These are phyloP conservation scores for Allantophomopsis lycopodina DNA, from an alignment of 2,329 filamentous ascomycete genomes.

Conservation along the genomic window DNA sequence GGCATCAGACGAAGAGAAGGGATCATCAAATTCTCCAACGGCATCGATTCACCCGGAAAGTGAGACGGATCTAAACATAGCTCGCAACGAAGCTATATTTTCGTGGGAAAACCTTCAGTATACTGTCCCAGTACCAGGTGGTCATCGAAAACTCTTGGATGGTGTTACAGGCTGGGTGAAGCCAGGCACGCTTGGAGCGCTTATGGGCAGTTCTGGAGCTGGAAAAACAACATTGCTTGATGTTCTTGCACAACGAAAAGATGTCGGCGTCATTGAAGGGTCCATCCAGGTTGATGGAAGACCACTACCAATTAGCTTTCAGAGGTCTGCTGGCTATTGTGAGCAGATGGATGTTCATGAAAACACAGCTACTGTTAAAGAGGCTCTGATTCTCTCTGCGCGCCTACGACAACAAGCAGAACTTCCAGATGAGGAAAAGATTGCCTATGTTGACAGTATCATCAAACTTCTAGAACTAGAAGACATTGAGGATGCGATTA, in stretches of 20 bases:
- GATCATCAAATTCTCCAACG: constrained; percentile 7
- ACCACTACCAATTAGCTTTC: constrained; percentile 67
- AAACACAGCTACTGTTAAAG: constrained; percentile 64
- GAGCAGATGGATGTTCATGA: constrained; percentile 88
- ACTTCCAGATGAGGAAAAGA: constrained; percentile 60
- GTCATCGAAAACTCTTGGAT: constrained; percentile 48
- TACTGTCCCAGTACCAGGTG: constrained; percentile 53
- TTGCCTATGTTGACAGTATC: constrained; percentile 78
- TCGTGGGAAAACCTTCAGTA: constrained; percentile 70
- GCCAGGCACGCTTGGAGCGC: constrained; percentile 49
- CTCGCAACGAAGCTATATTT: constrained; percentile 18
- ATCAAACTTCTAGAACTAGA: constrained; percentile 46
- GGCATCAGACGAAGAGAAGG: constrained; percentile 37
- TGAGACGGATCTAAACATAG: neutral
- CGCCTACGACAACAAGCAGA: constrained; percentile 70
- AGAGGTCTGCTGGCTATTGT: constrained; percentile 62
- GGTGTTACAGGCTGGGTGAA: constrained; percentile 57
- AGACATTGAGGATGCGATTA: constrained; percentile 51
- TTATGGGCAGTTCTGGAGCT: constrained; percentile 48
- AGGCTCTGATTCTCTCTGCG: constrained; percentile 81
- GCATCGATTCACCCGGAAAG: constrained; percentile 8
- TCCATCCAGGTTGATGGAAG: constrained; percentile 59
- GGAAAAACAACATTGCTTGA: constrained; percentile 50
- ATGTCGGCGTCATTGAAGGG: constrained; percentile 77
- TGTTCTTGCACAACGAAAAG: constrained; percentile 46